Evolutionary conservation across 495 filamentous ascomycete genomes (phyloP).

Genomic region (Neurospora discreta): DNA sequence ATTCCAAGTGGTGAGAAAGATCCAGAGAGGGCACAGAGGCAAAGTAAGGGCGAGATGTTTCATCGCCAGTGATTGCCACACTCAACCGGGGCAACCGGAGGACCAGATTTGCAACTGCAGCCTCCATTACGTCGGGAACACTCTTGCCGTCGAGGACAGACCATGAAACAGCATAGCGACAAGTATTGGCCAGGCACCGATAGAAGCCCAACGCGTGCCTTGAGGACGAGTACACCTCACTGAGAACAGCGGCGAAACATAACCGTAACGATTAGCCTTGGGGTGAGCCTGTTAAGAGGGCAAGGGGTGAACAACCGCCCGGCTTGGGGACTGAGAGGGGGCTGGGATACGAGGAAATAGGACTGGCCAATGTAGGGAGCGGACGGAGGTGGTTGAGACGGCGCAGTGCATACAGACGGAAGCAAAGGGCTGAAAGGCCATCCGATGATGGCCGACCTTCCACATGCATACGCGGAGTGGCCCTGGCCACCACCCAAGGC

Average conservation of each 20-base stretch:
- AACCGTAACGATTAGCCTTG: background rate
- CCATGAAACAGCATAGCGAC: conserved; percentile 16
- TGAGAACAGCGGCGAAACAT: conserved; percentile 1
- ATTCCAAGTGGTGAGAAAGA: conserved; percentile 20
- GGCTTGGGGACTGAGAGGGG: background rate
- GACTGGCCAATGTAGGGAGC: background rate
- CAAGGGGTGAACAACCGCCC: background rate
- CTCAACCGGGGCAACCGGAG: conserved; percentile 19
- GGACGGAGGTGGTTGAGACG: background rate
- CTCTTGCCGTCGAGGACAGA: background rate
- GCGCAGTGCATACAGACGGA: background rate
- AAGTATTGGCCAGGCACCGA: conserved; percentile 22
- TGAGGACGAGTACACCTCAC: conserved; percentile 19
- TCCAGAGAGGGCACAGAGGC: conserved; percentile 16
- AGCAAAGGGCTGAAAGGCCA: background rate
- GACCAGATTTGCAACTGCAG: conserved; percentile 21
- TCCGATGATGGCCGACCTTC: background rate
- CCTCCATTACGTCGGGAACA: conserved; percentile 7
- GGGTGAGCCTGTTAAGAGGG: background rate
- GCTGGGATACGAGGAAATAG: background rate
- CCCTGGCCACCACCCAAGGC: background rate
- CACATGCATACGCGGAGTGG: background rate
- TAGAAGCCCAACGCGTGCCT: conserved; percentile 23
- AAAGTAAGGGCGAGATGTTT: conserved; percentile 18
- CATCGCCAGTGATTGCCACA: conserved; percentile 20